Evolutionary conservation across 352 stramenopile species (phyloP).

Genomic region (Phytophthora cactorum): DNA sequence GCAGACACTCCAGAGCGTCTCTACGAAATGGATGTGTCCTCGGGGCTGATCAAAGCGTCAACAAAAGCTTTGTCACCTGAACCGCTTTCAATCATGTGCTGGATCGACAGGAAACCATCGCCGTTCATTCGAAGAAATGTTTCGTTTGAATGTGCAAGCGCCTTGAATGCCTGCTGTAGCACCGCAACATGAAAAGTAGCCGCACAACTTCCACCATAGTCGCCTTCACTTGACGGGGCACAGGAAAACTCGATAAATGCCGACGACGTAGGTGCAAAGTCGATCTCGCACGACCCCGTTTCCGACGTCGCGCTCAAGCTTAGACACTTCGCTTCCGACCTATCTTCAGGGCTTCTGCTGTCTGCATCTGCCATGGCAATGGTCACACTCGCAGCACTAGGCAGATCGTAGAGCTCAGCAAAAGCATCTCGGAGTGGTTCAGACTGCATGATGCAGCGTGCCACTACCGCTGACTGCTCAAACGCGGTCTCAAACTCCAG

Average conservation of each 20-base stretch:
- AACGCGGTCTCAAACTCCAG: constrained; percentile 84
- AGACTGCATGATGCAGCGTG: constrained; percentile 85
- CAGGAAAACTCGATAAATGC: constrained; percentile 89
- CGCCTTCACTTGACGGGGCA: constrained; percentile 23
- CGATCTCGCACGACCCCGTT: constrained; percentile 83
- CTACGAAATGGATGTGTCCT: constrained; percentile 64
- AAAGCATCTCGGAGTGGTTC: constrained; percentile 83
- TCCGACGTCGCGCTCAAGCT: constrained; percentile 74
- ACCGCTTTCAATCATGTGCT: constrained; percentile 81
- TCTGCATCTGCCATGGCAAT: constrained; percentile 66
- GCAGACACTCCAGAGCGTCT: background rate
- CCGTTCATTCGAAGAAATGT: constrained; percentile 86
- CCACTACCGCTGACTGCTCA: constrained; percentile 74
- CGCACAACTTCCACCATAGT: constrained; percentile 33
- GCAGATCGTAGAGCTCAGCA: constrained; percentile 83
- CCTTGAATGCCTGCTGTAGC: constrained; percentile 85
- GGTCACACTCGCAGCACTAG: constrained; percentile 78
- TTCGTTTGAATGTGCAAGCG: constrained; percentile 75
- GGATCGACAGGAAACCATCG: constrained; percentile 81
- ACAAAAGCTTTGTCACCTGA: constrained; percentile 83
- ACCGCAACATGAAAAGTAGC: constrained; percentile 84
- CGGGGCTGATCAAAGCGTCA: constrained; percentile 80
- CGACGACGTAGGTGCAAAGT: constrained; percentile 67
- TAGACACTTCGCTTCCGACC: constrained; percentile 47
- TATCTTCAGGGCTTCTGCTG: constrained; percentile 17